Percentiles rank a stretch among this genome's conserved stretches.
Evolutionary conservation across 2,329 filamentous ascomycete species (phyloP).

Genomic region (Trichoderma cornu-damae): DNA sequence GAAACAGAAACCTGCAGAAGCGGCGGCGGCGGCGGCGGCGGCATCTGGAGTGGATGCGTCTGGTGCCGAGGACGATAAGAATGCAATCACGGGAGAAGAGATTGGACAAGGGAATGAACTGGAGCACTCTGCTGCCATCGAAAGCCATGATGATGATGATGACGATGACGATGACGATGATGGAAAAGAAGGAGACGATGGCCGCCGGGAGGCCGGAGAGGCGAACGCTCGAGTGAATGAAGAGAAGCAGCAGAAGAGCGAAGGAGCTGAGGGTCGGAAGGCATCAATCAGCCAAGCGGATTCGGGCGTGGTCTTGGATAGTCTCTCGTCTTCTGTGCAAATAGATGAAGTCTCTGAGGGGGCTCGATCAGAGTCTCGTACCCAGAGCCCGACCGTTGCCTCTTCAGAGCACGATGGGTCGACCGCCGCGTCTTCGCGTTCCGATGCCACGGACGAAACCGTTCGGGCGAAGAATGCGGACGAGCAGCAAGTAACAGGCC

Average conservation of each 20-base stretch:
- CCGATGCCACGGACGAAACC: slow-evolving; percentile 58
- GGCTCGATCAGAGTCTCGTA: slow-evolving; percentile 52
- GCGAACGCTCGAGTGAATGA: not conserved
- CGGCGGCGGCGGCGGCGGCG: not conserved
- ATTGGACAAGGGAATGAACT: slow-evolving; percentile 16
- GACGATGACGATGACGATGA: too few relatives aligned
- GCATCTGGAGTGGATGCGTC: slow-evolving; percentile 20
- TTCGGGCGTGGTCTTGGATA: slow-evolving; percentile 51
- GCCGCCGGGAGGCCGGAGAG: slow-evolving; percentile 16
- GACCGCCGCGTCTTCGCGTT: slow-evolving; percentile 59
- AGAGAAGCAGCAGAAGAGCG: slow-evolving; percentile 19
- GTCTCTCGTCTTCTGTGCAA: slow-evolving; percentile 36
- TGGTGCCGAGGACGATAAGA: slow-evolving; percentile 10
- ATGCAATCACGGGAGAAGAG: slow-evolving; percentile 16
- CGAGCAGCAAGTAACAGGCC: slow-evolving; percentile 19
- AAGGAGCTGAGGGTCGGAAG: slow-evolving; percentile 25
- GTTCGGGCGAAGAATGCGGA: slow-evolving; percentile 36
- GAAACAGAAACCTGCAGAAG: not conserved
- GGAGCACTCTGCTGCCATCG: slow-evolving; percentile 16
- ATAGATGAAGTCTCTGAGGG: slow-evolving; percentile 45
- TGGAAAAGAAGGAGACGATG: too few relatives aligned
- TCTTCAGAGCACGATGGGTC: slow-evolving; percentile 52
- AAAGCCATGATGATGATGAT: slow-evolving; percentile 5
- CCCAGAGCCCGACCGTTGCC: slow-evolving; percentile 49
- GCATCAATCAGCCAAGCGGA: slow-evolving; percentile 45